Conservation (phyloP, 2,329 filamentous ascomycete species). For the Orbilia javanica region DNA sequence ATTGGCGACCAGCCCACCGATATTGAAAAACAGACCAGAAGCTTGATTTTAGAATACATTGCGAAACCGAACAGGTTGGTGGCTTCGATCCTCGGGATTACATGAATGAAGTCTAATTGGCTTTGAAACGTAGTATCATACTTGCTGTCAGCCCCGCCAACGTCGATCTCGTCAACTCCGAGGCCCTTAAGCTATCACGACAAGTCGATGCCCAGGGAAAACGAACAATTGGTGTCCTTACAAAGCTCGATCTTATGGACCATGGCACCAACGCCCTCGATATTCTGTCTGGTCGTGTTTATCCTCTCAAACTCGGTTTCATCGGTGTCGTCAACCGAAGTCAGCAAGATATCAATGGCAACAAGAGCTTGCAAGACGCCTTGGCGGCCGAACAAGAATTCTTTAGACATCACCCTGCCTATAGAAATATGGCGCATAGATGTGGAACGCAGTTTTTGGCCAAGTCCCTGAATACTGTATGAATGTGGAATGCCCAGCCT, state of each 20-base stretch:
- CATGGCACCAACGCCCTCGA: slow-evolving; percentile 98
- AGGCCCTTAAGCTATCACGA: slow-evolving; percentile 93
- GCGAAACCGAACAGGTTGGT: slow-evolving; percentile 82
- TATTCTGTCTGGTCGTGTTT: slow-evolving; percentile 96
- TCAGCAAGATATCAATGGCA: slow-evolving; percentile 96
- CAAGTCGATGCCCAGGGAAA: slow-evolving; percentile 96
- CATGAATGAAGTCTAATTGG: slow-evolving; percentile 19
- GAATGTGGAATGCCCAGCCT: slow-evolving; percentile 48
- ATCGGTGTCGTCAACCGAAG: slow-evolving; percentile 98
- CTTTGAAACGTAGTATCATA: slow-evolving; percentile 76
- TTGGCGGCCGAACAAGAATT: slow-evolving; percentile 91
- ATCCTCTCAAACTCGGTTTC: slow-evolving; percentile 95
- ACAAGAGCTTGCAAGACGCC: slow-evolving; percentile 93
- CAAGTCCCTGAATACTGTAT: slow-evolving; percentile 84
- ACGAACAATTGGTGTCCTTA: slow-evolving; percentile 95
- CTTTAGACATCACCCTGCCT: slow-evolving; percentile 96
- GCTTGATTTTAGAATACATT: slow-evolving; percentile 97
- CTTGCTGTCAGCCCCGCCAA: slow-evolving; percentile 97
- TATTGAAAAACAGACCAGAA: slow-evolving; percentile 98
- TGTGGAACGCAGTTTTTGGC: slow-evolving; percentile 95
- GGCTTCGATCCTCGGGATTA: neutral
- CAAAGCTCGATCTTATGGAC: slow-evolving; percentile 98
- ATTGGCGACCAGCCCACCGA: slow-evolving; percentile 97
- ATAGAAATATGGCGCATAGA: slow-evolving; percentile 91
- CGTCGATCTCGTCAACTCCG: slow-evolving; percentile 97